Percentiles rank a stretch among this genome's conserved stretches.
Evolutionary conservation across 805 yeast species (phyloP).

Genomic region (Candida sanyiensis): DNA sequence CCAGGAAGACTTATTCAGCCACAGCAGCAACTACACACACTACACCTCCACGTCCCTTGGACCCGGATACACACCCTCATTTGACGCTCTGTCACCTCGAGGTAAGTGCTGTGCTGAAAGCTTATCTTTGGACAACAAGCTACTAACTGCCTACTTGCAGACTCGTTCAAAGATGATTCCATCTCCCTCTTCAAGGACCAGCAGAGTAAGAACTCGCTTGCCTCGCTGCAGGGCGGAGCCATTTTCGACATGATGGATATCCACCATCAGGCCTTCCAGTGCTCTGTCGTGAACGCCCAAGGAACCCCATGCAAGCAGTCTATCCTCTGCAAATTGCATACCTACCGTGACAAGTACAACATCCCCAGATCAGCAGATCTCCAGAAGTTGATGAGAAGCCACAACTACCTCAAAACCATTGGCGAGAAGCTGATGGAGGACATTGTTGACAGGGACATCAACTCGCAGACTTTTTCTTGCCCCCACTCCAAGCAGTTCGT

Average conservation of each 20-base stretch:
- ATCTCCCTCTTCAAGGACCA: conserved; percentile 1
- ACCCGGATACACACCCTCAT: conserved; percentile 8
- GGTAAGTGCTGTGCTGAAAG: conserved; percentile 5
- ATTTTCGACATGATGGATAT: conserved; percentile 12
- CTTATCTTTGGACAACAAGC: too few relatives aligned
- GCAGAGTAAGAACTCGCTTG: neutral
- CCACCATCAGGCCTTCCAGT: conserved; percentile 20
- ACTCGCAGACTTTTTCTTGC: too few relatives aligned
- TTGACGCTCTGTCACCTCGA: neutral
- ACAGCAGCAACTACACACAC: conserved; percentile 1
- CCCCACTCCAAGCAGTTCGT: conserved; percentile 3
- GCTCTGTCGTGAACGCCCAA: conserved; percentile 12
- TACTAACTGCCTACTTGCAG: neutral
- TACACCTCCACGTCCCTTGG: conserved; percentile 1
- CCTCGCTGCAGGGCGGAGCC: neutral
- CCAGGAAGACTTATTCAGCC: conserved; percentile 4
- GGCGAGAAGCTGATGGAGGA: conserved; percentile 5
- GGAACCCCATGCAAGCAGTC: conserved; percentile 15
- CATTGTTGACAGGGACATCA: too few relatives aligned
- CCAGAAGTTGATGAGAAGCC: conserved; percentile 14
- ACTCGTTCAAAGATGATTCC: neutral
- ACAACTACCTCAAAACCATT: conserved; percentile 33
- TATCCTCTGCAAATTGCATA: conserved; percentile 15
- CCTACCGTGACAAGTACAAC: conserved; percentile 9
- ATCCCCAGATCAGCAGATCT: conserved; percentile 14